Percentiles rank a stretch among this genome's conserved stretches.
Conservation (phyloP, 2,329 filamentous ascomycete genomes). For the Verticillium dahliae region DNA sequence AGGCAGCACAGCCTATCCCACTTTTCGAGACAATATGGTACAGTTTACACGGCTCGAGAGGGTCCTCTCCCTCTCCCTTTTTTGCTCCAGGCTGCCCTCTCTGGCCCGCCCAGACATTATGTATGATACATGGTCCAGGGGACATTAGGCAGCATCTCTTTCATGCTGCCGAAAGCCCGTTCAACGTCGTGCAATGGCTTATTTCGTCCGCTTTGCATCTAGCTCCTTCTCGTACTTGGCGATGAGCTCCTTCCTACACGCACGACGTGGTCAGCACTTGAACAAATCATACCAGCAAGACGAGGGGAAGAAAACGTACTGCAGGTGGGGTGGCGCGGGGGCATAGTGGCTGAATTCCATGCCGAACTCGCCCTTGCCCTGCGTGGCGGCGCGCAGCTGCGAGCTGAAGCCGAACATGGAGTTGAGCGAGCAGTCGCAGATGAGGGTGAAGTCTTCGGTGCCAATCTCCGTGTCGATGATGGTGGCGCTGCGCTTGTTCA, state of each 20-base stretch:
- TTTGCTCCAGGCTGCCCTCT: neutral
- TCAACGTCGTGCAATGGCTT: constrained; percentile 11
- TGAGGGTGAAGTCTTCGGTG: constrained; percentile 85
- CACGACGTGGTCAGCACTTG: constrained; percentile 15
- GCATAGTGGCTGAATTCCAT: constrained; percentile 99
- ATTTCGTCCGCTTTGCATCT: constrained; percentile 49
- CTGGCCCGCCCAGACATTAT: neutral
- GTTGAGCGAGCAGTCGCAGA: constrained; percentile 88
- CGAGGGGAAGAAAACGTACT: constrained; percentile 50
- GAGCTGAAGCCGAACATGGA: constrained; percentile 97
- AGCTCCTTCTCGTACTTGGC: constrained; percentile 54
- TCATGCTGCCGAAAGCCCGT: neutral
- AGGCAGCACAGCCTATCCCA: neutral
- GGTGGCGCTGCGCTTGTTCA: constrained; percentile 94
- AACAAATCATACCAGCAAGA: constrained; percentile 5
- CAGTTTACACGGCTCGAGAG: neutral
- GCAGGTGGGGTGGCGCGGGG: constrained; percentile 77
- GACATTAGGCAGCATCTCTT: neutral
- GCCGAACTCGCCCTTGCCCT: constrained; percentile 96
- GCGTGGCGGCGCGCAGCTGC: constrained; percentile 84
- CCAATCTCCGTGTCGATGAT: constrained; percentile 96
- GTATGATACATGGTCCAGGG: neutral
- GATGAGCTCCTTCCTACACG: constrained; percentile 47
- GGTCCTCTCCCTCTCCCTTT: neutral
- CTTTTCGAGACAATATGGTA: neutral